These are phyloP conservation scores for Chamaecrista fasciculata DNA, from an alignment of 306 rosid species.

Conservation along the genomic window DNA sequence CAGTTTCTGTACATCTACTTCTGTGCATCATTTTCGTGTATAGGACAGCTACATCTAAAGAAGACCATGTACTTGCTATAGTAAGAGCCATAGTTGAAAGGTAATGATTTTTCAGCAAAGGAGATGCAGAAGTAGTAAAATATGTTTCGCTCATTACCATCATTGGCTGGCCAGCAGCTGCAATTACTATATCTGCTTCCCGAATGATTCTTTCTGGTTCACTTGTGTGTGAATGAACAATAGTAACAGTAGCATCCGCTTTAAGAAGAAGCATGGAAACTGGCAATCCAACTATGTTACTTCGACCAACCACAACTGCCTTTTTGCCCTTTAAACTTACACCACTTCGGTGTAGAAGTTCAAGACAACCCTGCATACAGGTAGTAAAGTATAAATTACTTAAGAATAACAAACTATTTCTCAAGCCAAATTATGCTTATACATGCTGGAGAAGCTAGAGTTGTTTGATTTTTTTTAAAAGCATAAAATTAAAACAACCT, in stretches of 20 bases:
- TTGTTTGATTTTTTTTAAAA: not conserved
- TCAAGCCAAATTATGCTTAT: not conserved
- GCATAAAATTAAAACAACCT: conserved; percentile 12
- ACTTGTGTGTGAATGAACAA: conserved; percentile 69
- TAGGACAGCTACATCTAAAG: too few species aligned
- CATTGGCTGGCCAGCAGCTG: conserved; percentile 90
- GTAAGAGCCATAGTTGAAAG: conserved; percentile 8
- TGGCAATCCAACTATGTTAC: conserved; percentile 93
- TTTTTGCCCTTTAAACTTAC: conserved; percentile 70
- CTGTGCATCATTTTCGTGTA: not conserved
- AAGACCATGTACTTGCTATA: conserved; percentile 3
- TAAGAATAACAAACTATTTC: conserved; percentile 9
- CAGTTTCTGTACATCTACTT: not conserved
- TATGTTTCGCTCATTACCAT: conserved; percentile 51
- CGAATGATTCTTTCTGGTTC: conserved; percentile 64
- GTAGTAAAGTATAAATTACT: not conserved
- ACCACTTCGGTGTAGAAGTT: conserved; percentile 78
- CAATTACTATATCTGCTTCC: conserved; percentile 85
- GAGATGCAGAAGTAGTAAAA: conserved; percentile 10
- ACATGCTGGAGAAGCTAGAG: conserved; percentile 19
- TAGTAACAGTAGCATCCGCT: conserved; percentile 82
- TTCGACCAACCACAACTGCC: conserved; percentile 92
- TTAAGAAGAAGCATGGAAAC: conserved; percentile 82
- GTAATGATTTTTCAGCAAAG: not conserved
- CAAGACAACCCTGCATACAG: conserved; percentile 72